These are phyloP conservation scores for Trametes hirsuta DNA, from an alignment of 1,284 basidiomycete genomes.

Conservation along the genomic window DNA sequence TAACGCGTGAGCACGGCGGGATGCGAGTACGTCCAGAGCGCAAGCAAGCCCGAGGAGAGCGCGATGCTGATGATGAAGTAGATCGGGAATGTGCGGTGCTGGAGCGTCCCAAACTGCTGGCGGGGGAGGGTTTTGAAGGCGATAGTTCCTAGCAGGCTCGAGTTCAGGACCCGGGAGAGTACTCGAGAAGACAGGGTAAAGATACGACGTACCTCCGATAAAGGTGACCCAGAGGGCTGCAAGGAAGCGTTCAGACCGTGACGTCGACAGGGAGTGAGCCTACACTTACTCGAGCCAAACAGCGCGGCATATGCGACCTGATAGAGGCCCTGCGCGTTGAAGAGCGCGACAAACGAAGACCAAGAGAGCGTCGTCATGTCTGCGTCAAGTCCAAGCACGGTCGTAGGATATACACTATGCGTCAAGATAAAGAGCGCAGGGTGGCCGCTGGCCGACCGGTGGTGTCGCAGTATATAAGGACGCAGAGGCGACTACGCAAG, in stretches of 20 bases:
- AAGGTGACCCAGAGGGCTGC: conserved; percentile 69
- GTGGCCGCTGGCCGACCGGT: no score
- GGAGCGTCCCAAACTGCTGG: conserved; percentile 76
- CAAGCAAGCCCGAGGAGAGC: conserved; percentile 59
- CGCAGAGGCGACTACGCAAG: conserved; percentile 10
- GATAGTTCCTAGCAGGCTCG: conserved; percentile 50
- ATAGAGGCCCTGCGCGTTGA: conserved; percentile 54
- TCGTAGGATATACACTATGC: background rate
- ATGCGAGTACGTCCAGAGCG: conserved; percentile 67
- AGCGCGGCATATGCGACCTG: conserved; percentile 61
- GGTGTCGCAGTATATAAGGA: background rate
- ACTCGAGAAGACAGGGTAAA: background rate
- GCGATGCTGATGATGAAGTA: conserved; percentile 71
- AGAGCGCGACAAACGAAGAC: conserved; percentile 42
- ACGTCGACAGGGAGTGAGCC: background rate
- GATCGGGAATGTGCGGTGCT: conserved; percentile 74
- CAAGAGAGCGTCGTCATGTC: conserved; percentile 39
- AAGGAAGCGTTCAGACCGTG: background rate
- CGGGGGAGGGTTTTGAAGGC: conserved; percentile 63
- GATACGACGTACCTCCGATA: conserved; percentile 53
- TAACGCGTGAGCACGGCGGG: conserved; percentile 58
- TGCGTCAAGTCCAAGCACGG: conserved; percentile 18
- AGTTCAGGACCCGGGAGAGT: background rate
- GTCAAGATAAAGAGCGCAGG: background rate
- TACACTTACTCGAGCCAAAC: conserved; percentile 68